Base-by-base conservation (phyloP, 306 rosid genomes). In the Ormosia semicastrata region DNA sequence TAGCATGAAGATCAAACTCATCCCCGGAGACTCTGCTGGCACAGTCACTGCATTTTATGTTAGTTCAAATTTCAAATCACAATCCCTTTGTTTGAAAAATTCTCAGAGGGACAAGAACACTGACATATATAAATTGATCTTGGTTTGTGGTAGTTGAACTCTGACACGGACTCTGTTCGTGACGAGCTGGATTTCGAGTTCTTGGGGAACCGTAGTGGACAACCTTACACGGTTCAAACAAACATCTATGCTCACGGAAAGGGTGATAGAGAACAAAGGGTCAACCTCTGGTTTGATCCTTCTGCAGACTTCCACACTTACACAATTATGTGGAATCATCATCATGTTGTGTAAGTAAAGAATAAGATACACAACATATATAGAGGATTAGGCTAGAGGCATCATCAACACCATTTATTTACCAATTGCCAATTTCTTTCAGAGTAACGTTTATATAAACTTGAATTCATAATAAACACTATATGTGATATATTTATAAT, bases 31-130 rank as follows among this genome's bases (percentile, higher is more conserved):
- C 84, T 95, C 99, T 18, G 99, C 99, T 1, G 99, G 99, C 39
- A 95, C 98, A 0, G 99, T 95, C 57, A 93, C 99, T 8, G 99
- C 99, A 57, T 95, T 95, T 73, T 95, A 95, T 76, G 99, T 95
- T 69, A 52, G 85, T 84, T 64, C 15, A 10, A 50, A 39, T 8
- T 34, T 60, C 8, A 0, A 9, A 53, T 7, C 37, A 52, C 30
- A 10, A 67, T 34, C 12, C 69, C 5, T 3, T 58, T 13, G 30
- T 24, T 29, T 8, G 39, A 29, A 68, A n/a, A 29, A 14, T 4
- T 13, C n/a, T 29, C 33, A n/a, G 40, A 59, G 46, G 11, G 15
- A 62, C 1, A 2, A 9, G 12, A 24, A 29, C 36, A 57, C 64
- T 24, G 32, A 54, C 33, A 56, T 56, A 8, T 56, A 17, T 63